A percentile compares a stretch with the other conserved stretches of the same genome.
These are phyloP conservation scores for Metarhizium brunneum DNA, from an alignment of 2,329 filamentous ascomycete genomes.

Conservation along the genomic window DNA sequence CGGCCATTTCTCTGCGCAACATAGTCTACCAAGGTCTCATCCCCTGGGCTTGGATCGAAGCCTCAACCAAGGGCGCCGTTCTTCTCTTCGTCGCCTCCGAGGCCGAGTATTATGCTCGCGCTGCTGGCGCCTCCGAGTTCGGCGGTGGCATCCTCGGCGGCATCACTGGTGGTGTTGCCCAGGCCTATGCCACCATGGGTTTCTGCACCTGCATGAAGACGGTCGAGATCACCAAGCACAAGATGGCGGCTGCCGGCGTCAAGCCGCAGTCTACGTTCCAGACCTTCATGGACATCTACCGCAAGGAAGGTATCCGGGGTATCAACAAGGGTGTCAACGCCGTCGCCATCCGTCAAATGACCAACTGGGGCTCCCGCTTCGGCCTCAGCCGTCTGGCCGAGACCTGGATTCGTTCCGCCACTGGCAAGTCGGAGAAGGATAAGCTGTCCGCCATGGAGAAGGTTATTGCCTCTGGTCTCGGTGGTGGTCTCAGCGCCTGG, in stretches of 20 bases:
- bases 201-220: constrained; percentile 99
- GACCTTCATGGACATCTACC: constrained; percentile 97
- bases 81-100: constrained; percentile 98
- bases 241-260: constrained; percentile 73
- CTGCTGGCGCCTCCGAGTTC: constrained; percentile 77
- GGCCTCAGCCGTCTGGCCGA: constrained; percentile 88
- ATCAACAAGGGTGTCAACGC: constrained; percentile 99
- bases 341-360: constrained; percentile 97
- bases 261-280: constrained; percentile 85
- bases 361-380: constrained; percentile 97
- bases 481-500: constrained; percentile 94
- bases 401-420: constrained; percentile 69
- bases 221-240: constrained; percentile 98
- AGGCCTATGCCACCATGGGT: constrained; percentile 99
- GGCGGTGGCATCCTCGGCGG: constrained; percentile 81
- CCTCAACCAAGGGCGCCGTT: constrained; percentile 97
- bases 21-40: constrained; percentile 98
- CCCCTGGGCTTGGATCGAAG: constrained; percentile 99
- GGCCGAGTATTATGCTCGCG: constrained; percentile 88
- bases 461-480: constrained; percentile 74
- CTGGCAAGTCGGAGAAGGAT: constrained; percentile 69
- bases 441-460: constrained; percentile 78
- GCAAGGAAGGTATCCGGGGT: constrained; percentile 81
- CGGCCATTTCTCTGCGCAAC: constrained; percentile 42
- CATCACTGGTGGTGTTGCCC: constrained; percentile 88